Evolutionary conservation across 495 filamentous ascomycete species (phyloP).

Genomic region (Alectoria sarmentosa): DNA sequence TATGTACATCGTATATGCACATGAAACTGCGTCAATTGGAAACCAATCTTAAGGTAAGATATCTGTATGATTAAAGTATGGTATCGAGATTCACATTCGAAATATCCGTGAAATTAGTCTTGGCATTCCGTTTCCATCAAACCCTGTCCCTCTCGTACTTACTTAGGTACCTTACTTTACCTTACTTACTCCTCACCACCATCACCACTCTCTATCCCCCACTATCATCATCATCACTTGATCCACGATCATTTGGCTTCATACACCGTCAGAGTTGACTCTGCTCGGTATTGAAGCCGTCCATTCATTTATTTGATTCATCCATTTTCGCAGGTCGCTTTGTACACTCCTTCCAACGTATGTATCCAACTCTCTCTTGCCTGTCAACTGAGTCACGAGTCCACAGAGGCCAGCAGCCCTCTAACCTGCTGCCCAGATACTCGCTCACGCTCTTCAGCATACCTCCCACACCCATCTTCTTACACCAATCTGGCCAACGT

Average conservation of each 20-base stretch:
- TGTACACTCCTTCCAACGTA: conserved; percentile 22
- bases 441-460: not conserved
- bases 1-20: no score
- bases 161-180: no score
- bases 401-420: not conserved
- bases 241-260: conserved; percentile 21
- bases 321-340: conserved; percentile 15
- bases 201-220: conserved; percentile 14
- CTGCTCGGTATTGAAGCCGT: conserved; percentile 27
- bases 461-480: not conserved
- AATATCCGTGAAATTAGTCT: no score
- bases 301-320: conserved; percentile 26
- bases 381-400: not conserved
- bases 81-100: no score
- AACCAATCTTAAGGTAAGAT: no score
- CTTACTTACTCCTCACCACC: not conserved
- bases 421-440: not conserved
- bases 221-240: conserved; percentile 1
- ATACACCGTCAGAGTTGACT: conserved; percentile 22
- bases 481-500: not conserved
- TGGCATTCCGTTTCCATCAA: no score
- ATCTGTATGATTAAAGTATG: no score
- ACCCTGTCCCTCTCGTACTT: no score
- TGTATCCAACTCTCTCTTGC: not conserved
- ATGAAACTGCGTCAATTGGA: no score